Evolutionary conservation across 2,329 filamentous ascomycete species (phyloP), one percentile per base, ranked within the genome.

Genomic region (Elsinoe perseae): DNA sequence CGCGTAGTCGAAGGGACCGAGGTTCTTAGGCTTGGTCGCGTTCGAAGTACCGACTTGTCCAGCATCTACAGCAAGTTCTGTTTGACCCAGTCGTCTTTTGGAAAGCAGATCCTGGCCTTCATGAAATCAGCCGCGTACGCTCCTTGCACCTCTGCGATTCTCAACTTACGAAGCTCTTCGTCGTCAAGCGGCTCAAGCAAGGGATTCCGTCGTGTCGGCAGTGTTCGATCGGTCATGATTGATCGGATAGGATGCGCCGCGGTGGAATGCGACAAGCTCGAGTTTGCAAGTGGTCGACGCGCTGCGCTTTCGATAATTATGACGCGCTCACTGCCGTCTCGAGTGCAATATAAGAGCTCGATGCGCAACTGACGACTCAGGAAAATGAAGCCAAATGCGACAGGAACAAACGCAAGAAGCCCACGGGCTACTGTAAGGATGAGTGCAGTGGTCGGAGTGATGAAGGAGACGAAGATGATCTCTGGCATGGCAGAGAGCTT

Each of bases 1-100:
- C 62, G 91, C 92, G 72, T 98, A 98, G 72, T 97, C 93, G 69
- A 98, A 95, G 46, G 85, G 83, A 53, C 89, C 89, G 59, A 93
- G 77, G 63, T 86, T 84, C 62, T 85, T 79, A 46, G 83, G 77
- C 69, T 89, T 88, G 57, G 84, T 82, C 61, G 89, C 85, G 70
- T 84, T 86, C 36, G 81, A 80, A 8, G 82, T 81, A 58, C 82
- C 82, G n/a, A 85, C 76, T 64, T 86, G 83, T 30, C 85, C 83
- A 65, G 89, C 84, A 75, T 90, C 93, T 54, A 91, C 84, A 8
- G 85, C 84, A 61, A 98, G 80, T 72, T 95, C 87, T 21, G 93
- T 98, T 74, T 95, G 91, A 46, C 92, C 93, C 44, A 98, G 80
- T 64, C 92, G 87, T 67, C 93, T 87, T 68, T 90, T 85, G 70